Base-by-base conservation (phyloP, 352 stramenopile genomes). In the Elongisporangium undulatum region DNA sequence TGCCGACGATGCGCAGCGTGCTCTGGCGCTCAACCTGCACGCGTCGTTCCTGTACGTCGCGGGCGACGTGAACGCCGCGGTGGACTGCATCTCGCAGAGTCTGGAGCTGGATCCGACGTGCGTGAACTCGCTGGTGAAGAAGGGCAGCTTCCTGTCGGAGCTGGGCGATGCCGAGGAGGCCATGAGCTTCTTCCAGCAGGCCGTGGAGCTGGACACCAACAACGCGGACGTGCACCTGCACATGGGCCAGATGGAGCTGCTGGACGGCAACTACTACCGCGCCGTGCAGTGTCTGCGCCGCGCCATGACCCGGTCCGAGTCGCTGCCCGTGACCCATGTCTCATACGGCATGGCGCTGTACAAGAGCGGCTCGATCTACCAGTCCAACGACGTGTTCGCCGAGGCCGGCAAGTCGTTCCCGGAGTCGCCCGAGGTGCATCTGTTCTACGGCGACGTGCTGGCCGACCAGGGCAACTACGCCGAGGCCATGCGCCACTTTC, bases 311-410 rank as follows among this genome's bases (percentile, higher is more conserved):
- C 80, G 83, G 34, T 93, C 80, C n/a, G 82, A 94, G 17, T 66
- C 71, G 23, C 66, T 95, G 23, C 76, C 82, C 0, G 81, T 93
- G 16, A 91, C 76, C 0, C 78, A 92, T 51, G 75, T 95, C 12
- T 87, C 82, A 19, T 95, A 93, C 66, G 85, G 80, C 49, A 95
- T 93, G 84, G 85, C 85, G 54, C 73, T 95, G 15, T 95, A 93
- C 70, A 93, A 92, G 59, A 90, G 82, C 45, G 84, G 85, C 3
- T 95, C 84, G 0, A 74, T 82, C 19, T 92, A 87, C 61, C 85
- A 95, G 65, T 82, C 83, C 12, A 84, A 89, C 58, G 85, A 95
- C 54, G 77, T 93, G 53, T 95, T 95, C 24, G 66, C 87, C 2
- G 79, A 89, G 26, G 85, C 85, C 1, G 73, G 74, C 13, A 78